Evolutionary conservation across 116 monocot genomes (phyloP).

Genomic region (Trichopus zeylanicus): DNA sequence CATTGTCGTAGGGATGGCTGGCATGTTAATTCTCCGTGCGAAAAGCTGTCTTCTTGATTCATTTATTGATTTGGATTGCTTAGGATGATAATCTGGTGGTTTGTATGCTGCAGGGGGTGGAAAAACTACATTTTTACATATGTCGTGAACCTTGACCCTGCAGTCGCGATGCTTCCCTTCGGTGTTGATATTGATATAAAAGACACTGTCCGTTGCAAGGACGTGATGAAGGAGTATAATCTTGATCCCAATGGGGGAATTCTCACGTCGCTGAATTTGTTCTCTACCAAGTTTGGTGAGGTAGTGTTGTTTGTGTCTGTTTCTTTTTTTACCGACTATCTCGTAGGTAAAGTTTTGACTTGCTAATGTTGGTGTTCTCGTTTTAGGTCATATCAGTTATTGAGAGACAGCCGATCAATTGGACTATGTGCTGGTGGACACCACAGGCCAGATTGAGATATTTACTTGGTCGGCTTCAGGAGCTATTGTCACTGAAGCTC

Average conservation of each 20-base stretch:
- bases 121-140: conserved; percentile 85
- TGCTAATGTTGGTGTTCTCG: not conserved
- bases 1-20: conserved; percentile 94
- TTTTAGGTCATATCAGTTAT: conserved; percentile 77
- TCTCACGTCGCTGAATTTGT: conserved; percentile 74
- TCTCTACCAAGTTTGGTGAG: conserved; percentile 68
- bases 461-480: conserved; percentile 99
- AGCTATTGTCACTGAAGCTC: conserved; percentile 89
- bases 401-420: conserved; percentile 81
- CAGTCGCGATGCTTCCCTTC: conserved; percentile 80
- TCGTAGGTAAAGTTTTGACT: not conserved
- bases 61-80: not conserved
- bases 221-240: conserved; percentile 96
- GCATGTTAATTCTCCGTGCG: conserved; percentile 8
- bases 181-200: conserved; percentile 92
- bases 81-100: not conserved
- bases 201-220: conserved; percentile 88
- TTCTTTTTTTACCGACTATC: not conserved
- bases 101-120: conserved; percentile 52
- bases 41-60: not conserved
- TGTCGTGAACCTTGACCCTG: conserved; percentile 88
- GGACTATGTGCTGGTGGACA: conserved; percentile 94
- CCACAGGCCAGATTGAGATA: conserved; percentile 97
- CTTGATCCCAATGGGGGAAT: conserved; percentile 96
- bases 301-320: conserved; percentile 9